Percentiles rank a stretch among this genome's conserved stretches.
phyloP scores from a whole-genome alignment of 1,284 basidiomycete species.

The Trametes hirsuta region DNA sequence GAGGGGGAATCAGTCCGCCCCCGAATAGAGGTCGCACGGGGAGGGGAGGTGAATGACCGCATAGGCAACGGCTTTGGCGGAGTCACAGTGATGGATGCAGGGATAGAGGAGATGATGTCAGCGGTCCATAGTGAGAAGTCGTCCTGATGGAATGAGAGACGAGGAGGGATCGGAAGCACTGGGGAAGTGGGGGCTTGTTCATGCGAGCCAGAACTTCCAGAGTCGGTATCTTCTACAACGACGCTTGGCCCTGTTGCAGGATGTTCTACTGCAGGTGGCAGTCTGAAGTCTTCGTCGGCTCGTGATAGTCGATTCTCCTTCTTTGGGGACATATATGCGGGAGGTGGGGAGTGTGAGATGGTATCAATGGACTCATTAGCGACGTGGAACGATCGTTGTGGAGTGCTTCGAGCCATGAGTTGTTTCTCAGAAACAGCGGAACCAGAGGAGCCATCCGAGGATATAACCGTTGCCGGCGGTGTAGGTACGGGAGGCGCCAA shows the following conservation, averaged over 20 bases:
- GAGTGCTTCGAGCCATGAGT: constrained; percentile 28
- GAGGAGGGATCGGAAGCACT: constrained; percentile 26
- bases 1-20: constrained; percentile 11
- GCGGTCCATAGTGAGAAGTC: constrained; percentile 37
- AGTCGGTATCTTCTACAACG: constrained; percentile 12
- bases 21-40: constrained; percentile 15
- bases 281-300: constrained; percentile 23
- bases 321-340: constrained; percentile 34
- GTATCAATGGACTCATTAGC: constrained; percentile 34
- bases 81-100: constrained; percentile 18
- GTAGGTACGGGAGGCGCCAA: constrained; percentile 16
- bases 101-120: constrained; percentile 35
- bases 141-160: constrained; percentile 35
- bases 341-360: constrained; percentile 33
- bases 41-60: constrained; percentile 7
- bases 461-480: constrained; percentile 14
- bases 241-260: not conserved
- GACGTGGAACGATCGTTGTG: constrained; percentile 33
- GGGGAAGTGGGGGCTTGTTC: constrained; percentile 14
- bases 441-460: constrained; percentile 21
- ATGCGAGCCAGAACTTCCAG: constrained; percentile 10
- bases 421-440: constrained; percentile 30
- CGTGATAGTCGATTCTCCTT: constrained; percentile 23
- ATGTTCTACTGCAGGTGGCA: constrained; percentile 23
- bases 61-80: constrained; percentile 14